These are phyloP conservation scores for Sclerospora graminicola DNA, from an alignment of 352 stramenopile species.

Conservation along the genomic window DNA sequence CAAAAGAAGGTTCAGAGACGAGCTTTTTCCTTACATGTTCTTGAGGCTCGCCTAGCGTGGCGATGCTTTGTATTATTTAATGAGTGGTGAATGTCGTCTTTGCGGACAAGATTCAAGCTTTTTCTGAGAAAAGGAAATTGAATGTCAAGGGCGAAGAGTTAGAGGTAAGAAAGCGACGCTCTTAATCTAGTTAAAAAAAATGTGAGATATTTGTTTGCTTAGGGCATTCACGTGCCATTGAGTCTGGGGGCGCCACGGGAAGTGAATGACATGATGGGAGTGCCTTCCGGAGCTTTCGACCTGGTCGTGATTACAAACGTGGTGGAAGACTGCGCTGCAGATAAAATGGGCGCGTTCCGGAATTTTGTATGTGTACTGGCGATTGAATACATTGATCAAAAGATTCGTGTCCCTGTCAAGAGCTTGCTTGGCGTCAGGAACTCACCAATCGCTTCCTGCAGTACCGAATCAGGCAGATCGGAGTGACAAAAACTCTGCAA, in stretches of 20 bases:
- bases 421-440: no score
- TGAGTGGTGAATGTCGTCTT: slow-evolving; percentile 71
- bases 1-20: slow-evolving; percentile 42
- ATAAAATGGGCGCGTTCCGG: slow-evolving; percentile 59
- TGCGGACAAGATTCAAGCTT: slow-evolving; percentile 58
- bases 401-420: slow-evolving; percentile 25
- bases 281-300: slow-evolving; percentile 53
- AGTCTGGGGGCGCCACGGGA: slow-evolving; percentile 59
- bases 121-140: slow-evolving; percentile 72
- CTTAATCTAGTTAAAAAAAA: no score
- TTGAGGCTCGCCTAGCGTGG: no score
- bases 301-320: slow-evolving; percentile 74
- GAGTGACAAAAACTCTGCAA: no score
- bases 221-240: slow-evolving; percentile 70
- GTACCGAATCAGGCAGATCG: slow-evolving; percentile 75
- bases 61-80: slow-evolving; percentile 4
- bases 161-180: no score
- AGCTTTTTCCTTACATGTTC: no score
- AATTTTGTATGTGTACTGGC: slow-evolving; percentile 79
- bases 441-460: slow-evolving; percentile 13
- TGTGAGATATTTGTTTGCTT: no score
- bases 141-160: slow-evolving; percentile 66
- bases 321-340: slow-evolving; percentile 44
- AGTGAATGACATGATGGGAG: slow-evolving; percentile 62
- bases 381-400: slow-evolving; percentile 76